Base-by-base conservation (phyloP, 2,329 filamentous ascomycete genomes). In the Ophiosphaerella herpotricha region DNA sequence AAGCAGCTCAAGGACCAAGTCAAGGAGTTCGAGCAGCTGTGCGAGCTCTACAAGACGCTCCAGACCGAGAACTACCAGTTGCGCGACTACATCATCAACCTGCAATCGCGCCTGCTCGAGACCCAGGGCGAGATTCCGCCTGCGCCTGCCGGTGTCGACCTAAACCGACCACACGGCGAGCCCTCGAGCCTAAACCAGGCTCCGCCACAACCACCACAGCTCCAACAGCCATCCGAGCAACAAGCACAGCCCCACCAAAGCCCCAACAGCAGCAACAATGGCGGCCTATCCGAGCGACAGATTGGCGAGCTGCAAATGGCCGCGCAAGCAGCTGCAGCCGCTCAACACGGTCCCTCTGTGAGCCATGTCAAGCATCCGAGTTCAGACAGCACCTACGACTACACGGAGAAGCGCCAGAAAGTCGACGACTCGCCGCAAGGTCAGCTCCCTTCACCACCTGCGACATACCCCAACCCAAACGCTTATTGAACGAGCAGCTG, bases 1-100 rank as follows among this genome's bases (percentile, higher is more conserved):
- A 96, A 96, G 79, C 95, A 96, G 73, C 83, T 99, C 6, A 94
- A 99, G 75, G 89, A 94, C 70, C 90, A 97, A 71, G 91, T 97
- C 43, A 87, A 90, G 65, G 90, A 94, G 26, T 89, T 85, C 59
- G 82, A 85, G 61, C 82, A 85, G 14, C 84, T 96, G 74, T 89
- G 91, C 60, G 83, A 89, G 55, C 85, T 83, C 48, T 91, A 85
- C 74, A 94, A 96, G 73, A 78, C 82, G n/a, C 77, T 96, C 23
- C 90, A 96, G 69, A 80, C 84, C 24, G 93, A 99, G 73, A 96
- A 97, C 75, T 94, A 92, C 70, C 85, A 89, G 55, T 80, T 99
- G 36, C 87, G 92, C 61, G 91, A 97, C 72, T 97, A 97, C 75
- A 88, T 97, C 60, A 88, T 97, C 68, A 89, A 88, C 63, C 81